Conservation (phyloP, 352 stramenopile species). For the Pythium diclinum region DNA sequence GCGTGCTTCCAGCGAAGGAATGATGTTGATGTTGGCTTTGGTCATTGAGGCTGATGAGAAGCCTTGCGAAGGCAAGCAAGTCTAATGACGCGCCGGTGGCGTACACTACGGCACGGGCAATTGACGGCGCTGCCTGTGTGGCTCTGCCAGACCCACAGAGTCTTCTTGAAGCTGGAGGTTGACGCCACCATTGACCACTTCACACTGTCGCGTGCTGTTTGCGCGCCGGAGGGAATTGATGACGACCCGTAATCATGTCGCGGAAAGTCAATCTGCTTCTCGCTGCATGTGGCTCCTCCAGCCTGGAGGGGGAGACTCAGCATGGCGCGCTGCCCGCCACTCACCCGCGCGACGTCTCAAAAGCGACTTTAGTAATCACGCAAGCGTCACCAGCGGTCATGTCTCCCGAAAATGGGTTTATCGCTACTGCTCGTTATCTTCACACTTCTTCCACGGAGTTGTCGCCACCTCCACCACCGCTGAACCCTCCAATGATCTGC, state of each 20-base stretch:
- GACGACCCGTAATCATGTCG: slow-evolving; percentile 6
- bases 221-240: neutral
- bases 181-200: neutral
- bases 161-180: neutral
- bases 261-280: neutral
- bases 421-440: neutral
- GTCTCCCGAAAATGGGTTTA: neutral
- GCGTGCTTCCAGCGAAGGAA: neutral
- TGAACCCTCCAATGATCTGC: slow-evolving; percentile 41
- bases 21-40: slow-evolving; percentile 1
- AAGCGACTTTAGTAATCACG: slow-evolving; percentile 4
- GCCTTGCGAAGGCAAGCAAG: neutral
- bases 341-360: neutral
- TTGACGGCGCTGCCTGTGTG: neutral
- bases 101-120: neutral
- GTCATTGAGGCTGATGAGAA: neutral
- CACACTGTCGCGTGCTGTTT: neutral
- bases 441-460: neutral
- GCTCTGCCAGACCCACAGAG: neutral
- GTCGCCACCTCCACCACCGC: neutral
- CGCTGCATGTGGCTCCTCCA: neutral
- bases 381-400: neutral
- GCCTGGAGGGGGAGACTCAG: neutral
- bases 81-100: neutral
- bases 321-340: neutral